Base-by-base conservation (phyloP, 2,329 filamentous ascomycete species). In the Metarhizium guizhouense region DNA sequence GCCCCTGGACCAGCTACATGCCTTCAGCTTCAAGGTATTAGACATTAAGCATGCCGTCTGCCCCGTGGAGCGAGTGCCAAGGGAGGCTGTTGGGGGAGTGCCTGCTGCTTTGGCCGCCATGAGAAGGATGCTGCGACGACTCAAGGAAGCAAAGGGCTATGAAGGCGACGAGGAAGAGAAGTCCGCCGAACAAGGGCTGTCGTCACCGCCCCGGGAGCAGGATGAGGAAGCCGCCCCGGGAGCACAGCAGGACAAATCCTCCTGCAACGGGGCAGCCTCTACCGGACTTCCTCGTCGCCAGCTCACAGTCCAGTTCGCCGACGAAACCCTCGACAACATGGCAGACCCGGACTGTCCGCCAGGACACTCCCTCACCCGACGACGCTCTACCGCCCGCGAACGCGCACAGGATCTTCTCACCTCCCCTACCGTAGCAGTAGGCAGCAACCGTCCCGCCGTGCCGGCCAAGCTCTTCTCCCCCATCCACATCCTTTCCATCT, bases 401-500 rank as follows among this genome's bases (percentile, higher is more conserved):
- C 72, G 68, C 54, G 56, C 75, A 34, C 72, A 73, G 54, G 75
- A 76, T 57, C 68, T 72, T 40, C 64, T 77, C n/a, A 67, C 71
- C 6, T 72, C 73, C 57, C 71, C 73, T 11, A 76, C 72, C 36
- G 67, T 76, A 55, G 70, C 70, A 7, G 63, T 64, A 54, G 63
- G 58, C 6, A 65, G 67, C 13, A 64, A 70, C 40, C 71, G 73
- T 3, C 76, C 76, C 34, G 74, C 76, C 20, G 73, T 83, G 6
- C 78, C 78, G 1, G 72, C 77, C 2, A 71, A 69, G 45, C 64
- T 73, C 47, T 74, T 72, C 58, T 82, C 79, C 3, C 79, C 81
- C 5, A 67, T 84, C 2, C 78, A 82, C 58, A 63, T 82, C 14
- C 70, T 85, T 10, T 75, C 76, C 2, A 60, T 80, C 14, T 64